A percentile compares a stretch with the other conserved stretches of the same genome.
Conservation (phyloP, 768 basidiomycete genomes). For the Coprinopsis cinerea region DNA sequence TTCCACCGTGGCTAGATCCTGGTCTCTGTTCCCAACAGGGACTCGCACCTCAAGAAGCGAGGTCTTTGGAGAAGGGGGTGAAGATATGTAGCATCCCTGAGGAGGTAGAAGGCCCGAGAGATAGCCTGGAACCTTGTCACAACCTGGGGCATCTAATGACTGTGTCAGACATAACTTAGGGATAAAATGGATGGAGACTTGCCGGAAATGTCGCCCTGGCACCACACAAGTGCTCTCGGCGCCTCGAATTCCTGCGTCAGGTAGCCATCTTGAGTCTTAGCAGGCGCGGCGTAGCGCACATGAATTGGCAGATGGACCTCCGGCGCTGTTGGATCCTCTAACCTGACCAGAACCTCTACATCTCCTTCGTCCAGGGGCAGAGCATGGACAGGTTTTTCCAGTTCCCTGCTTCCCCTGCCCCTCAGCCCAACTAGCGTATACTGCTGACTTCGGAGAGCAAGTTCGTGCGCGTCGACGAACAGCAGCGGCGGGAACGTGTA, state of each 20-base stretch:
- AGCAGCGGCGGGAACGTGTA: conserved; percentile 35
- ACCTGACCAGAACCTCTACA: conserved; percentile 5
- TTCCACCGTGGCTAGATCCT: conserved; percentile 36
- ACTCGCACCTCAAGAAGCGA: conserved; percentile 22
- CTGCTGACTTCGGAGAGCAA: conserved; percentile 28
- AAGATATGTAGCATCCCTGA: neutral
- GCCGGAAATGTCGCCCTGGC: conserved; percentile 18
- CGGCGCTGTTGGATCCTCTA: neutral
- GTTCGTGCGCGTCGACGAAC: conserved; percentile 46
- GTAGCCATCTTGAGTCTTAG: conserved; percentile 10
- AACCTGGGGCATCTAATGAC: conserved; percentile 11
- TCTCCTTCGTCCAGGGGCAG: conserved; percentile 16
- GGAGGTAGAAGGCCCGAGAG: neutral
- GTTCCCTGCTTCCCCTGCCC: conserved; percentile 36
- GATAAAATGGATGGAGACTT: no score
- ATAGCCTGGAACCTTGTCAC: neutral
- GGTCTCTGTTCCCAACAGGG: conserved; percentile 29
- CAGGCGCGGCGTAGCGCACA: conserved; percentile 35
- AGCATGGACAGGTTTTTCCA: conserved; percentile 41
- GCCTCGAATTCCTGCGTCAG: conserved; percentile 25
- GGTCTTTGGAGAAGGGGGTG: neutral
- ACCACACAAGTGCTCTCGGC: conserved; percentile 35
- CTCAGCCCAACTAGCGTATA: conserved; percentile 28
- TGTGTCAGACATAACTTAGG: neutral
- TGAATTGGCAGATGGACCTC: conserved; percentile 41